Conservation (phyloP, 228 moss, liverwort and hornwort species). For the Sphagnum magellanicum region DNA sequence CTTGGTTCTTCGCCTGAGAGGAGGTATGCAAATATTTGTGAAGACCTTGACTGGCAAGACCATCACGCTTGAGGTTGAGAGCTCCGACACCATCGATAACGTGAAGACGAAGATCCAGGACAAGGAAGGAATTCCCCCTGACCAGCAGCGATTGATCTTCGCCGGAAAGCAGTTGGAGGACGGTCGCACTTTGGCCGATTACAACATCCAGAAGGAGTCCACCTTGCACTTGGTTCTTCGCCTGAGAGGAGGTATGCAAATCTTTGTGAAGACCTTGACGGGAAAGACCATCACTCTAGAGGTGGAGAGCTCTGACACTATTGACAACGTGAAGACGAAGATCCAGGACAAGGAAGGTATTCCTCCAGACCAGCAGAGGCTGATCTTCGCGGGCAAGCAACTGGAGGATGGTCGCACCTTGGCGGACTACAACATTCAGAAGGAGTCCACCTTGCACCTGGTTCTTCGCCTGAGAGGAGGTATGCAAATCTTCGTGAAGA, state of each 20-base stretch:
- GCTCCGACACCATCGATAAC: neutral
- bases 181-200: neutral
- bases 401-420: neutral
- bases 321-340: neutral
- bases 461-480: neutral
- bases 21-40: conserved; percentile 3
- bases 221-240: neutral
- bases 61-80: neutral
- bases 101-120: conserved; percentile 25
- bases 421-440: neutral
- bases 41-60: conserved; percentile 4
- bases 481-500: conserved; percentile 2
- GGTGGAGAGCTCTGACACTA: neutral
- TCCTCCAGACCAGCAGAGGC: neutral
- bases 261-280: neutral
- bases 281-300: neutral
- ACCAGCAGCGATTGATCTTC: conserved; percentile 27
- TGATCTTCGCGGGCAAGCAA: neutral
- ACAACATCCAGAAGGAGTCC: neutral
- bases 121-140: conserved; percentile 17
- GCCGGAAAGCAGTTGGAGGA: conserved; percentile 15
- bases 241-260: neutral
- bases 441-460: neutral
- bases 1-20: neutral
- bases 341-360: conserved; percentile 3